Base-by-base conservation (phyloP, 2,329 filamentous ascomycete genomes). In the Fusarium pseudoanthophilum region DNA sequence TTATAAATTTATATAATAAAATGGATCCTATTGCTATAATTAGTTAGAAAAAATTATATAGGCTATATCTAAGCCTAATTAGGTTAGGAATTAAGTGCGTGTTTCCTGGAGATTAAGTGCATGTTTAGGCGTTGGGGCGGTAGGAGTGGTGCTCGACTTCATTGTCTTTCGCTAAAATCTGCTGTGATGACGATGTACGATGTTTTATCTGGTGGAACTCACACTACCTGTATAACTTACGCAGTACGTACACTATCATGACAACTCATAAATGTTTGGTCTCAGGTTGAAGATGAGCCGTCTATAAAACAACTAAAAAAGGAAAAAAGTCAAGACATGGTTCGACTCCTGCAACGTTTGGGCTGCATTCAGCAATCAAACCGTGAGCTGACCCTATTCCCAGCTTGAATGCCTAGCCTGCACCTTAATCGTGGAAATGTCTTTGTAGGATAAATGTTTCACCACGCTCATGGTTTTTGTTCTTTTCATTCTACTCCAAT, bases 361-460 rank as follows among this genome's bases (percentile, higher is more conserved):
- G 32, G 21, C 26, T 52, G n/a, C 39, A 51, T 21, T 28, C 48
- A 62, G 26, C 39, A 36, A 30, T 14, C 49, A 21, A 51, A 24
- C 30, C 26, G 51, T 26, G 30, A 8, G n/a, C 39, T 65, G 66
- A 52, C 56, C 51, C 18, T 69, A 34, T 60, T 43, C 60, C 62
- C 30, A 56, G 40, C 40, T 37, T 53, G 26, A n/a, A 34, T 13
- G 14, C 20, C 20, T 48, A 43, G 46, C 21, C 28, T 51, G 21
- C 48, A 24, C 48, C 21, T 60, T 56, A 32, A 42, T 43, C 42
- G 40, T 42, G n/a, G 13, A 42, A 71, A 20, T 51, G 52, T 52
- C 67, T 63, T 60, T 40, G 58, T 43, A 74, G 56, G 62, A 46
- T 30, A 64, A 61, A 32, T 55, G 68, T 76, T 71, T 73, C 71